Evolutionary conservation across 176 grass and related monocot species (phyloP).

Genomic region (Musa acuminata): DNA sequence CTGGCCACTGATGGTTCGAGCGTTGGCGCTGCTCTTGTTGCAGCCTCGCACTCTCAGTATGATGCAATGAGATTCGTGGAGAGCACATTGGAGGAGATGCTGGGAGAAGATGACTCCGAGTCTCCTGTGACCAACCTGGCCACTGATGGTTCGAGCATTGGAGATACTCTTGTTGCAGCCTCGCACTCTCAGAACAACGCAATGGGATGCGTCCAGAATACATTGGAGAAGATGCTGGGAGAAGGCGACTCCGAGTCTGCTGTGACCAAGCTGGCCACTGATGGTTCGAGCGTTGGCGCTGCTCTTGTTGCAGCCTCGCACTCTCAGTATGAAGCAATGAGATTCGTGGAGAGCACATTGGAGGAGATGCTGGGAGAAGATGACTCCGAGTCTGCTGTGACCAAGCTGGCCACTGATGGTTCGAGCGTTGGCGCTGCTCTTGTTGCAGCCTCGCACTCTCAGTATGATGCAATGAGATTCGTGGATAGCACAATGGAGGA

Average conservation of each 20-base stretch:
- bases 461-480: no score
- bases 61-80: neutral
- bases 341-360: neutral
- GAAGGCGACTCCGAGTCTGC: neutral
- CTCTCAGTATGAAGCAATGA: neutral
- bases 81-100: neutral
- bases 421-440: constrained; percentile 6
- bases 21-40: constrained; percentile 4
- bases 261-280: neutral
- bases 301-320: constrained; percentile 7
- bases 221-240: neutral
- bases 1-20: constrained; percentile 14
- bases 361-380: neutral
- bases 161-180: neutral
- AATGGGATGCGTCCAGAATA: neutral
- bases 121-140: neutral
- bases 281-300: neutral
- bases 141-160: neutral
- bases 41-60: constrained; percentile 10
- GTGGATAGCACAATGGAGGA: no score
- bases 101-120: neutral
- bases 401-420: constrained; percentile 7
- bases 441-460: constrained; percentile 10
- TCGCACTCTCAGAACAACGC: constrained; percentile 4
- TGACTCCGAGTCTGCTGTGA: neutral